A percentile compares a stretch with the other conserved stretches of the same genome.
Conservation (phyloP, 202 grass and related monocot species). For the Zizania palustris region DNA sequence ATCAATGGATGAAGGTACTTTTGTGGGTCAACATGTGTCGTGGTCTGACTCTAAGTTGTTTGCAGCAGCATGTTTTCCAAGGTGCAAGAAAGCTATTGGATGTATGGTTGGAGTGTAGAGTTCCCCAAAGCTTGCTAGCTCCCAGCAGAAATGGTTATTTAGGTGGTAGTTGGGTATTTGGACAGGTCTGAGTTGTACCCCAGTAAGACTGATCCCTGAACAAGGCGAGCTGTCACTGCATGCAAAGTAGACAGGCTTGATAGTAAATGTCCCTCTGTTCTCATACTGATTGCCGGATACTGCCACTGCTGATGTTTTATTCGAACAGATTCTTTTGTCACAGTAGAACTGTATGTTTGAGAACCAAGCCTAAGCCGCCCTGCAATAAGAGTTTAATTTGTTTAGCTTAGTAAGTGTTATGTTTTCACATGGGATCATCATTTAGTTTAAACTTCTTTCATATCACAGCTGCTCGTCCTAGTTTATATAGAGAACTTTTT, state of each 20-base stretch:
- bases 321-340: constrained; percentile 70
- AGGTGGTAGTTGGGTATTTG: constrained; percentile 80
- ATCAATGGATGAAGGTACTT: constrained; percentile 40
- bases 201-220: constrained; percentile 87
- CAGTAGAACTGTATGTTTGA: constrained; percentile 99
- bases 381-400: constrained; percentile 49
- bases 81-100: constrained; percentile 83
- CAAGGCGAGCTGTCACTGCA: constrained; percentile 93
- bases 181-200: constrained; percentile 69
- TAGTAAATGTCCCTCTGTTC: constrained; percentile 92
- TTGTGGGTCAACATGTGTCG: constrained; percentile 68
- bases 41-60: constrained; percentile 83
- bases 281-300: constrained; percentile 87
- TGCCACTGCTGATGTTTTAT: constrained; percentile 86
- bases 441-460: constrained; percentile 1
- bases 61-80: constrained; percentile 88
- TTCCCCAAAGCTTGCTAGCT: constrained; percentile 82
- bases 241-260: constrained; percentile 92
- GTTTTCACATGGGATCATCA: not conserved
- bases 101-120: constrained; percentile 74
- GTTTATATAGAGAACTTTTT: constrained; percentile 15
- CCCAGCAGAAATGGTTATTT: constrained; percentile 94
- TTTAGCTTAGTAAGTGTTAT: constrained; percentile 34
- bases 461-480: constrained; percentile 9
- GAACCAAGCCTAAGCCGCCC: constrained; percentile 88